Conservation (phyloP, 352 stramenopile genomes). For the Peronospora destructor region DNA sequence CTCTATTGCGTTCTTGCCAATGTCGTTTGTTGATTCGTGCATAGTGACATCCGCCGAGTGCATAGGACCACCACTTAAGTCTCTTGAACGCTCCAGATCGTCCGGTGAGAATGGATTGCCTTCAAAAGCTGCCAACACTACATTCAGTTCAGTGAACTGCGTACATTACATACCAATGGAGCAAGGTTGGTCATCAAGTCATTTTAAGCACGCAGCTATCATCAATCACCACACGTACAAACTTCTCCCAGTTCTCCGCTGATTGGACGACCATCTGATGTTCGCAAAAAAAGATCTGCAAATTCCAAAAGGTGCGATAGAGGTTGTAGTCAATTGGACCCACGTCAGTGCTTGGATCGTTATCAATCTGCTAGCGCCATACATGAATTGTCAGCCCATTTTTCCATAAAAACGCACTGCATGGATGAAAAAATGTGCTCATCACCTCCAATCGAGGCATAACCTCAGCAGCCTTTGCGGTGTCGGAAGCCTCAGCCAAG, state of each 20-base stretch:
- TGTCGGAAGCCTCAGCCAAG: slow-evolving; percentile 46
- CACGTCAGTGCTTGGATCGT: slow-evolving; percentile 33
- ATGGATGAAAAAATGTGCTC: neutral
- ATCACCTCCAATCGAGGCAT: slow-evolving; percentile 27
- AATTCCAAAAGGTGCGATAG: slow-evolving; percentile 87
- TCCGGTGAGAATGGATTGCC: slow-evolving; percentile 80
- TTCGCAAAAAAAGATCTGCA: slow-evolving; percentile 84
- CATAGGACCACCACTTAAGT: slow-evolving; percentile 28
- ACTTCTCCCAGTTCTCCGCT: slow-evolving; percentile 68
- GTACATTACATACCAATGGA: slow-evolving; percentile 2
- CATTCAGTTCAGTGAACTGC: slow-evolving; percentile 70
- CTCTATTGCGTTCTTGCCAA: slow-evolving; percentile 9
- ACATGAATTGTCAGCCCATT: slow-evolving; percentile 2
- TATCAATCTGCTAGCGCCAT: slow-evolving; percentile 38
- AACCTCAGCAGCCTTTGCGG: slow-evolving; percentile 25
- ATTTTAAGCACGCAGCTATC: neutral
- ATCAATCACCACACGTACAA: slow-evolving; percentile 47
- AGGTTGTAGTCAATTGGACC: slow-evolving; percentile 85
- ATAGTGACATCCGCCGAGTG: slow-evolving; percentile 18
- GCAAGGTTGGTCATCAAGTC: slow-evolving; percentile 1
- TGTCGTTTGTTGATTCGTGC: slow-evolving; percentile 12
- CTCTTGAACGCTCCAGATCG: slow-evolving; percentile 61
- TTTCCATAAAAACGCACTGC: neutral
- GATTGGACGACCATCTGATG: slow-evolving; percentile 58
- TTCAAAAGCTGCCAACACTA: slow-evolving; percentile 78